phyloP scores from a whole-genome alignment of 352 stramenopile species.

The Pythium dissimile region DNA sequence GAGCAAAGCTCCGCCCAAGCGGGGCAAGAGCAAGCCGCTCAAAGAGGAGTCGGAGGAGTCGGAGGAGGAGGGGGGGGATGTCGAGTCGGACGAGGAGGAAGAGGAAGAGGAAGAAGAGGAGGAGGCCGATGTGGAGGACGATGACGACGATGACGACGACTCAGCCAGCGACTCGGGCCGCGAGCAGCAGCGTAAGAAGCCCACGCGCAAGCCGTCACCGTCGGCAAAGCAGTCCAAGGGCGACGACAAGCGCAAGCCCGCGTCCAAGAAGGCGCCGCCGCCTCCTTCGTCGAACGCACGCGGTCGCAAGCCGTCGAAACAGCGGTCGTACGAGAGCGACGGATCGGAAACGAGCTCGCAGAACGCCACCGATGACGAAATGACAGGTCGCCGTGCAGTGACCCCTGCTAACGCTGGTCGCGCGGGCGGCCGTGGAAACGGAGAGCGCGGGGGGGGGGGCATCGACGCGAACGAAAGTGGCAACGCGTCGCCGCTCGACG shows the following conservation, averaged over 20 bases:
- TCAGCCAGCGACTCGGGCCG: slow-evolving; percentile 15
- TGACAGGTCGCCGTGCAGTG: slow-evolving; percentile 2
- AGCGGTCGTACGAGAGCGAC: slow-evolving; percentile 8
- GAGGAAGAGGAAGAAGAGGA: slow-evolving; percentile 15
- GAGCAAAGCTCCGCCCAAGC: slow-evolving; percentile 5
- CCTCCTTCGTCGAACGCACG: too few relatives aligned
- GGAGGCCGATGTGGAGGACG: slow-evolving; percentile 1
- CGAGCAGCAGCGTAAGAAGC: slow-evolving; percentile 3
- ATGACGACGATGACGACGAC: slow-evolving; percentile 12
- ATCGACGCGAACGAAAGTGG: neutral
- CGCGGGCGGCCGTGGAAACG: neutral
- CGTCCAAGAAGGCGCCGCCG: slow-evolving; percentile 4
- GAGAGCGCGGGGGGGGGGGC: too few relatives aligned
- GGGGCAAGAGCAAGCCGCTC: slow-evolving; percentile 5
- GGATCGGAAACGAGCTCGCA: slow-evolving; percentile 22
- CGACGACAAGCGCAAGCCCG: slow-evolving; percentile 13
- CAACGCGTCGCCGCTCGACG: neutral
- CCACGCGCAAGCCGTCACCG: slow-evolving; percentile 1
- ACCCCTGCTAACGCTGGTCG: neutral
- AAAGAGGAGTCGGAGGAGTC: slow-evolving; percentile 19
- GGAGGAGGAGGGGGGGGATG: slow-evolving; percentile 5
- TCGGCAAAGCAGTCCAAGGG: slow-evolving; percentile 3
- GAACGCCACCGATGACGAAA: slow-evolving; percentile 22
- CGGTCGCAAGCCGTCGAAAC: neutral
- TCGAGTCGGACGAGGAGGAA: slow-evolving; percentile 1